phyloP scores from a whole-genome alignment of 495 filamentous ascomycete genomes.

The Xylaria intraflava region DNA sequence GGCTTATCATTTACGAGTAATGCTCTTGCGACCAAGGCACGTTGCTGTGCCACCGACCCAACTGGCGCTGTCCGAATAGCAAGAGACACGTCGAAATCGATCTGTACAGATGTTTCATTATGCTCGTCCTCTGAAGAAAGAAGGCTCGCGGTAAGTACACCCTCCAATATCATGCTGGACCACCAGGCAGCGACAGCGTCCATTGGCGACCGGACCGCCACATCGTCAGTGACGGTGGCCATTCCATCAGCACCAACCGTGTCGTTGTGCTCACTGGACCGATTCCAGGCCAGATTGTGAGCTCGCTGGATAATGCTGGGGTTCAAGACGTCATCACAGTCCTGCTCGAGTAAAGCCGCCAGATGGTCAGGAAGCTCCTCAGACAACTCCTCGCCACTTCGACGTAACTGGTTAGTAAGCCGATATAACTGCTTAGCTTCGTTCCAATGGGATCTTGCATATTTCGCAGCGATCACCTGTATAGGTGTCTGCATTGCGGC shows the following conservation, averaged over 20 bases:
- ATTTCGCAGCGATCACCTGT: conserved; percentile 56
- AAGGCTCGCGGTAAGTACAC: conserved; percentile 56
- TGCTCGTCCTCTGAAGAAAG: conserved; percentile 38
- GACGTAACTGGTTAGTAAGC: conserved; percentile 45
- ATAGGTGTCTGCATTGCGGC: conserved; percentile 54
- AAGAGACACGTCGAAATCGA: conserved; percentile 53
- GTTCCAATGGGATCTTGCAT: conserved; percentile 75
- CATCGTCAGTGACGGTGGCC: conserved; percentile 79
- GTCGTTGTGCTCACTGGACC: conserved; percentile 59
- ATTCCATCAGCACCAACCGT: conserved; percentile 60
- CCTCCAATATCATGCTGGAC: conserved; percentile 69
- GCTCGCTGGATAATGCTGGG: conserved; percentile 74
- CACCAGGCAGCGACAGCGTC: conserved; percentile 91
- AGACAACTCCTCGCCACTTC: conserved; percentile 34
- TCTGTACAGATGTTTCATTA: conserved; percentile 26
- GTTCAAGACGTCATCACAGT: conserved; percentile 73
- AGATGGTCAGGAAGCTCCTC: conserved; percentile 68
- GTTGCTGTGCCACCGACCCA: conserved; percentile 65
- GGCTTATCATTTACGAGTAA: conserved; percentile 50
- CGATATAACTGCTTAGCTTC: conserved; percentile 62
- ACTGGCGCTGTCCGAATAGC: conserved; percentile 73
- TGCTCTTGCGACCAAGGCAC: conserved; percentile 69
- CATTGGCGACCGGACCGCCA: conserved; percentile 76
- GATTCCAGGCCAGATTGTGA: conserved; percentile 87
- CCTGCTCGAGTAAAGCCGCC: conserved; percentile 60